Evolutionary conservation across 495 filamentous ascomycete species (phyloP), one percentile per base, ranked within the genome.

Genomic region (Aspergillus saccharolyticus): DNA sequence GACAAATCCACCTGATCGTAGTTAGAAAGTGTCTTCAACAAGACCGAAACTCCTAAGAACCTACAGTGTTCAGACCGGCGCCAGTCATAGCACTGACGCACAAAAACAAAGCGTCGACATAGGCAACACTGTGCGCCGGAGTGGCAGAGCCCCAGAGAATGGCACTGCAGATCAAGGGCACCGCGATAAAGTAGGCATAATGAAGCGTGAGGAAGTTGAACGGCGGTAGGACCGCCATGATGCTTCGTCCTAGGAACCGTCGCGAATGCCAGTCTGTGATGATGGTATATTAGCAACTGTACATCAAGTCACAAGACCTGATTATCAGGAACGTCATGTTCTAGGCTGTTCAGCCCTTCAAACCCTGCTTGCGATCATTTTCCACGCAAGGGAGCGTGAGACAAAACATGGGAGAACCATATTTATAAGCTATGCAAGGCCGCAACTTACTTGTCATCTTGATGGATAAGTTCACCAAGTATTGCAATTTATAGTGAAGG

Each of bases 181-280:
- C 80, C 4, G 71, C 53, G 60, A 91, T 80, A 69, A 95, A 95
- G 71, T 95, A 95, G 56, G 78, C 70, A 79, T 93, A 88, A 66
- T 89, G 84, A 30, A 91, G 64, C 0, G 85, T 89, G 66, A 93
- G 85, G 70, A 91, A 95, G 67, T 92, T 91, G 54, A 85, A 70
- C 22, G 72, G 74, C 17, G 74, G 74, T 1, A 74, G 62, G 1
- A 74, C 55, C 24, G 69, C 66, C 54, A 65, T 63, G 14, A 74
- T 53, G 44, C 56, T 48, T n/a, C 58, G 66, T 42, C 65, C 63
- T 14, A 67, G 45, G 3, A 61, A 48, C 43, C 54, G 60, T 49
- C 46, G 57, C 61, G 59, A 67, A 22, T 54, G 50, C 53, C 55
- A 63, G 33, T 59, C 70, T 72, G 57, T 49, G 28, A 24, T 5